Base-by-base conservation (phyloP, 2,329 filamentous ascomycete genomes). In the Hymenoscyphus albidus region DNA sequence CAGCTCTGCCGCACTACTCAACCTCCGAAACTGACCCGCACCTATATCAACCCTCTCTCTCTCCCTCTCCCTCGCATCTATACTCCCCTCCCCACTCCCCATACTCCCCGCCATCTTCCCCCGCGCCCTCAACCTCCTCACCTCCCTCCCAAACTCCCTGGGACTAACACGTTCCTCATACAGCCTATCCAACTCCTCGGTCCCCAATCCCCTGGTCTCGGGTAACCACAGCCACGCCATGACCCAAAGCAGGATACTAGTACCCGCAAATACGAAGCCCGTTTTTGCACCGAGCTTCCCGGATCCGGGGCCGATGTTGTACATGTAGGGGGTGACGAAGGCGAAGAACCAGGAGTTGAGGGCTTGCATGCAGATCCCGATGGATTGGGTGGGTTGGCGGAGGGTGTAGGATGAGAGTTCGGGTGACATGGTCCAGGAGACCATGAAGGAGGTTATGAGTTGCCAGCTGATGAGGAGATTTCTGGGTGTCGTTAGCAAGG, bases 121-220 rank as follows among this genome's bases (percentile, higher is more conserved):
- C 27, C 27, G 2, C 27, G 27, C 27, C 54, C 48, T 56, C 44
- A 35, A 40, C 48, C 22, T 39, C 44, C 1, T 3, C 44, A 13
- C 32, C 42, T 55, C 35, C 39, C 16, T 9, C 32, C 44, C n/a
- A 42, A 64, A 66, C 9, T 31, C 44, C 56, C 67, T 67, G 6
- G 67, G 65, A 40, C 14, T 54, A 22, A 67, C 48, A 3, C 58
- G 35, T 0, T 31, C 56, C 51, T 63, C 64, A 62, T 69, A 70
- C 40, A 69, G 44, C 12, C 32, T 51, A 71, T 85, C 82, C 64
- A 85, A 81, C 68, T 84, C 81, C 44, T 75, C 75, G 0, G 79
- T 74, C 1, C 73, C 80, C 22, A 81, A 73, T 3, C 80, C 80
- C 72, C 80, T 81, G 75, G 83, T 85, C 70, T 87, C 84, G 0